These are phyloP conservation scores for Trichosanthes truncata DNA, from an alignment of 306 rosid genomes.

Conservation along the genomic window DNA sequence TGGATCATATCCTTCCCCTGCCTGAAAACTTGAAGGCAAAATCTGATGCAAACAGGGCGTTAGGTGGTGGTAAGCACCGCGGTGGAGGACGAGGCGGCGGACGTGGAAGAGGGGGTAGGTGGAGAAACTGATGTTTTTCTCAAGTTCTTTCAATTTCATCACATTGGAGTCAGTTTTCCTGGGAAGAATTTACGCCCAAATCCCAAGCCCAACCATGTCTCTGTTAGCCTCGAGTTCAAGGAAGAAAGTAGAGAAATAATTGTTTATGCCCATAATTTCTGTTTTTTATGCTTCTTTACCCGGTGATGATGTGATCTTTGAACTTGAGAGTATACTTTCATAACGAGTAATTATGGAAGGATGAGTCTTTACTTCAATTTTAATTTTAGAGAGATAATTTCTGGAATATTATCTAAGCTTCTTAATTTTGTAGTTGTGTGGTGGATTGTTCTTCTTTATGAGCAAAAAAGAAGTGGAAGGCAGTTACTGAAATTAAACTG, in stretches of 20 bases:
- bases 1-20: constrained; percentile 64
- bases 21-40: constrained; percentile 61
- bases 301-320: neutral
- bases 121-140: constrained; percentile 35
- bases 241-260: neutral
- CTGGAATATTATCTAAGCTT: neutral
- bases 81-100: constrained; percentile 56
- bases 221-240: neutral
- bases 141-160: neutral
- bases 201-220: neutral
- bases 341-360: neutral
- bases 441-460: neutral
- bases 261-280: neutral
- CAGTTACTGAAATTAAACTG: neutral
- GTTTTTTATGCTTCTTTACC: neutral
- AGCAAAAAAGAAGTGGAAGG: neutral
- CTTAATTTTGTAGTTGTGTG: neutral
- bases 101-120: constrained; percentile 39
- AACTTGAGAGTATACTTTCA: neutral
- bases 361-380: neutral
- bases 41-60: constrained; percentile 36
- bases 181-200: neutral
- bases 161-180: neutral
- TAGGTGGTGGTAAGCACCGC: constrained; percentile 43
- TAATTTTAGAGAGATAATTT: neutral